These are phyloP conservation scores for Suillus plorans DNA, from an alignment of 768 basidiomycete species.

Conservation along the genomic window DNA sequence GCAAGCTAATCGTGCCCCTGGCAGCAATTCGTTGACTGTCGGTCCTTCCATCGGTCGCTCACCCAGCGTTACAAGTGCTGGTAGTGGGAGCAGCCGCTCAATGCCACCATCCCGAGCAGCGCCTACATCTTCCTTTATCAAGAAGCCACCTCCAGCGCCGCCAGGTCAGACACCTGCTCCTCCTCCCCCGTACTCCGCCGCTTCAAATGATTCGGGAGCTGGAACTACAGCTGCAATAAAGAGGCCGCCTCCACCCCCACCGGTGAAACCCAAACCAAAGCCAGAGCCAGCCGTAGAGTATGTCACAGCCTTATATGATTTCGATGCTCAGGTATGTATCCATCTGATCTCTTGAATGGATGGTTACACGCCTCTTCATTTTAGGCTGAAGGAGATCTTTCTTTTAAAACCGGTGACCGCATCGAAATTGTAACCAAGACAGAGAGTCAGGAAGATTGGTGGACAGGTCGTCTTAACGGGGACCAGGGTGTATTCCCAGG, in stretches of 20 bases:
- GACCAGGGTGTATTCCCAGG: constrained; percentile 89
- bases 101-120: constrained; percentile 23
- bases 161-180: constrained; percentile 37
- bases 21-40: constrained; percentile 34
- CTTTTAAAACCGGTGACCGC: constrained; percentile 83
- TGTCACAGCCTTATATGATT: constrained; percentile 94
- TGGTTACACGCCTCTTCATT: background rate
- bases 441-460: constrained; percentile 90
- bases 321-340: constrained; percentile 74
- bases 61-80: constrained; percentile 24
- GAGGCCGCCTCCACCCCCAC: constrained; percentile 90
- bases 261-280: constrained; percentile 86
- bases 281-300: constrained; percentile 62
- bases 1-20: constrained; percentile 46
- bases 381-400: constrained; percentile 88
- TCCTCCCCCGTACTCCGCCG: constrained; percentile 44
- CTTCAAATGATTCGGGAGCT: constrained; percentile 22
- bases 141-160: constrained; percentile 42
- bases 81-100: constrained; percentile 23
- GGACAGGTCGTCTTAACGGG: constrained; percentile 89
- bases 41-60: constrained; percentile 36
- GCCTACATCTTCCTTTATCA: constrained; percentile 32
- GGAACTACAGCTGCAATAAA: constrained; percentile 46
- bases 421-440: constrained; percentile 89
- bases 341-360: background rate